Evolutionary conservation across 352 stramenopile species (phyloP), one percentile per base, ranked within the genome.

Genomic region (Pythium pyrilobum): DNA sequence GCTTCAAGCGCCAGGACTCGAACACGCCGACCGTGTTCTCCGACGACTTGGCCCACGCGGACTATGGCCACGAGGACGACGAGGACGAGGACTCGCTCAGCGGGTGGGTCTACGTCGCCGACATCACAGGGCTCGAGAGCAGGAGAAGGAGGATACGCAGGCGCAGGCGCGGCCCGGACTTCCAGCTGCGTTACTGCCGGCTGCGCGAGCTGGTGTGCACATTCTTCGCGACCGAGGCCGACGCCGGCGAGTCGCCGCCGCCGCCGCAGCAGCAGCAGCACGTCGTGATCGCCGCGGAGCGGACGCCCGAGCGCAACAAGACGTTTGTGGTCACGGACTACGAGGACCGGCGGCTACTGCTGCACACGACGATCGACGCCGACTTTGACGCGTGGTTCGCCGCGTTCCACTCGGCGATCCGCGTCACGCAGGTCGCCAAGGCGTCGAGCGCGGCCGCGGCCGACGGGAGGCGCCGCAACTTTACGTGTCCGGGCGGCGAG

Each of bases 371-470:
- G 9, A 62, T 77, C 15, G 55, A 62, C 2, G 61, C 60, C 0
- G 71, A 79, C 58, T 83, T 83, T 67, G 71, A 81, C 37, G 60
- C 58, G 27, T 83, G 73, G 71, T 67, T 65, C 38, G 47, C 34
- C 24, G 75, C 60, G 0, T 81, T 83, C 32, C 66, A 68, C 13
- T 53, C 39, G 0, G 69, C 67, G 7, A 61, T 83, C 5, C 63
- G 56, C 20, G 41, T 40, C 16, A 79, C 71, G 4, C 70, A 69
- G 13, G 64, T 81, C 34, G 52, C 69, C 15, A 76, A 77, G 38
- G 43, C 43, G 4, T 27, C 39, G 29, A 10, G n/a, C 21, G 9
- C 47, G 28, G 18, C 20, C 13, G 33, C 33, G n/a, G n/a, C n/a
- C n/a, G n/a, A n/a, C n/a, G n/a, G n/a, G n/a, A n/a, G n/a, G n/a